A percentile compares a stretch with the other conserved stretches of the same genome.
Conservation (phyloP, 306 rosid species). For the Cucumis melo region DNA sequence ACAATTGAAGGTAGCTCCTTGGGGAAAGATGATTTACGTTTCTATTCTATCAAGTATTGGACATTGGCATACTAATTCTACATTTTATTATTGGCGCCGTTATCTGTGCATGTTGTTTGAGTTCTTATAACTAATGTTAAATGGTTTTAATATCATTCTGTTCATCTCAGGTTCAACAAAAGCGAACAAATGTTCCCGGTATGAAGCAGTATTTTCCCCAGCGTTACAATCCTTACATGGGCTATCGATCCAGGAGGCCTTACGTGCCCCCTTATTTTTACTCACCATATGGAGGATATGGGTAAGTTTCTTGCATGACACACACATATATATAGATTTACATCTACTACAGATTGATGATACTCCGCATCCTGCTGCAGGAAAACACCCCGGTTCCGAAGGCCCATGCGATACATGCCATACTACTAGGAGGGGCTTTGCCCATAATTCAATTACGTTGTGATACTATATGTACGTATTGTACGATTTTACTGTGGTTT, state of each 20-base stretch:
- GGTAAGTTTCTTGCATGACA: constrained; percentile 33
- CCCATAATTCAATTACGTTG: neutral
- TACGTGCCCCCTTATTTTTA: constrained; percentile 64
- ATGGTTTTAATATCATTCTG: neutral
- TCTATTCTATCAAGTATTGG: neutral
- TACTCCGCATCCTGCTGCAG: constrained; percentile 28
- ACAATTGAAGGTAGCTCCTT: constrained; percentile 60
- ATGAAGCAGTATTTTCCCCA: constrained; percentile 82
- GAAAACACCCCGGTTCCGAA: constrained; percentile 71
- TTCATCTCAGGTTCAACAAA: constrained; percentile 58
- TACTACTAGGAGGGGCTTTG: constrained; percentile 35
- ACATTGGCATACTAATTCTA: neutral
- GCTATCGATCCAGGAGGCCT: constrained; percentile 68
- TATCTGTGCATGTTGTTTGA: neutral
- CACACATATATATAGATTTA: neutral
- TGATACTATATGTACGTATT: neutral
- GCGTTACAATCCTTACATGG: constrained; percentile 63
- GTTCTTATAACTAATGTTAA: neutral
- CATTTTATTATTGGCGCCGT: neutral
- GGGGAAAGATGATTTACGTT: neutral
- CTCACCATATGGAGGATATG: constrained; percentile 67
- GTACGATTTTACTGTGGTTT: neutral
- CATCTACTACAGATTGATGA: neutral
- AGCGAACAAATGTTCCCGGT: constrained; percentile 94
- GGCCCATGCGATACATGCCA: constrained; percentile 71